These are phyloP conservation scores for Exophiala viscosa DNA, from an alignment of 2,329 filamentous ascomycete species.

Conservation along the genomic window DNA sequence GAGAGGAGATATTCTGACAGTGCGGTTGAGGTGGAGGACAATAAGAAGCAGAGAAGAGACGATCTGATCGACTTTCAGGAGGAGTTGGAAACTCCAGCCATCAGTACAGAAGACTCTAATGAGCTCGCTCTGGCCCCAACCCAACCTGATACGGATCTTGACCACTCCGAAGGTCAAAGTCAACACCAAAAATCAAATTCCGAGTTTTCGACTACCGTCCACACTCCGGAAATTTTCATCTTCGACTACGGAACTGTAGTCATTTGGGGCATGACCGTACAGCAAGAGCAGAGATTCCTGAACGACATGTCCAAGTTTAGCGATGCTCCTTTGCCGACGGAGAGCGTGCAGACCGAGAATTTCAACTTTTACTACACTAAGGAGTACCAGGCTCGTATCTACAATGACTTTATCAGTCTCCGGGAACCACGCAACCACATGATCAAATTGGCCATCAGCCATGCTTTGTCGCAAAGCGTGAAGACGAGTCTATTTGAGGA, in stretches of 20 bases:
- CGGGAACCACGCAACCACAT: slow-evolving; percentile 95
- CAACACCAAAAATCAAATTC: slow-evolving; percentile 37
- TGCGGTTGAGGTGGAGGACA: slow-evolving; percentile 63
- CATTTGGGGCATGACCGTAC: slow-evolving; percentile 95
- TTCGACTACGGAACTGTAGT: slow-evolving; percentile 98
- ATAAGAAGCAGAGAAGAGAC: slow-evolving; percentile 54
- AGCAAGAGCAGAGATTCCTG: slow-evolving; percentile 83
- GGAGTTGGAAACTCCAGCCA: slow-evolving; percentile 33
- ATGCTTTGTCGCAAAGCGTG: slow-evolving; percentile 91
- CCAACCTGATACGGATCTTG: slow-evolving; percentile 17
- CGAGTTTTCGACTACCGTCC: slow-evolving; percentile 82
- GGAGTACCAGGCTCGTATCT: slow-evolving; percentile 96
- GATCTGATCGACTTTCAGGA: slow-evolving; percentile 62
- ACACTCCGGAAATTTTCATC: slow-evolving; percentile 90
- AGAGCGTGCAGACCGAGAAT: slow-evolving; percentile 90
- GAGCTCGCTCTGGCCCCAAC: slow-evolving; percentile 13
- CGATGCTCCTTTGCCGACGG: slow-evolving; percentile 77
- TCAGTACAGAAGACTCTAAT: slow-evolving; percentile 20
- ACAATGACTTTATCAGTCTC: slow-evolving; percentile 97
- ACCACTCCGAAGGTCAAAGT: slow-evolving; percentile 26
- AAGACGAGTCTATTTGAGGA: slow-evolving; percentile 98
- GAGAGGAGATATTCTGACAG: slow-evolving; percentile 55
- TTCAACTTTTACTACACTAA: slow-evolving; percentile 99
- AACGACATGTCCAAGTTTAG: slow-evolving; percentile 95
- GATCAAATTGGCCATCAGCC: slow-evolving; percentile 95